Conservation (phyloP, 805 yeast species). For the baker's yeast (Saccharomyces cerevisiae) region DNA sequence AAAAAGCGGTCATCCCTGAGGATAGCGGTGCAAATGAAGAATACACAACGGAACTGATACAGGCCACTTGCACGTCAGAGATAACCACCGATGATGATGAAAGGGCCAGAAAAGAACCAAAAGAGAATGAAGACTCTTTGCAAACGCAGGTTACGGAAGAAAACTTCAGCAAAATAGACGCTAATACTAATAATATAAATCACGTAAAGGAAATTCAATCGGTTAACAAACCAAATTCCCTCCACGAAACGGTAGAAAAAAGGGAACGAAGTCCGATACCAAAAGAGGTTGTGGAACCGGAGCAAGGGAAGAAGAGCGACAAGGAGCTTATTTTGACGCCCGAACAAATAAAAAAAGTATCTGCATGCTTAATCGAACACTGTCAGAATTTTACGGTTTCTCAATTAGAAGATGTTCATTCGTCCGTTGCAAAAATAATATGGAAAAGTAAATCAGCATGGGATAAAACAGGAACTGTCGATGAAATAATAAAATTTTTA, state of each 20-base stretch:
- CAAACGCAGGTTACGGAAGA: background rate
- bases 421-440: constrained; percentile 59
- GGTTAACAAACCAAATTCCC: background rate
- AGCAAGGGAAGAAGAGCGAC: background rate
- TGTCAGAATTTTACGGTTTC: constrained; percentile 39
- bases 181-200: background rate
- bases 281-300: background rate
- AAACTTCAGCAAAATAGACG: background rate
- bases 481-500: background rate
- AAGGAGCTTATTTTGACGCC: background rate
- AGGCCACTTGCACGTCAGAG: background rate
- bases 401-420: constrained; percentile 52
- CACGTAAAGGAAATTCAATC: background rate
- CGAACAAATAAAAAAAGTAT: background rate
- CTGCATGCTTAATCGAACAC: background rate
- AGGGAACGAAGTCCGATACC: background rate
- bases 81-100: background rate
- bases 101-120: background rate
- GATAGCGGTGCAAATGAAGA: background rate
- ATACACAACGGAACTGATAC: background rate
- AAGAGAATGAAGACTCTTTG: background rate
- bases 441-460: constrained; percentile 59
- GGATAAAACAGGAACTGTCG: constrained; percentile 34
- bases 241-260: background rate
- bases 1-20: background rate